phyloP scores from a whole-genome alignment of 2,329 filamentous ascomycete genomes.

The Dactylonectria estremocensis region DNA sequence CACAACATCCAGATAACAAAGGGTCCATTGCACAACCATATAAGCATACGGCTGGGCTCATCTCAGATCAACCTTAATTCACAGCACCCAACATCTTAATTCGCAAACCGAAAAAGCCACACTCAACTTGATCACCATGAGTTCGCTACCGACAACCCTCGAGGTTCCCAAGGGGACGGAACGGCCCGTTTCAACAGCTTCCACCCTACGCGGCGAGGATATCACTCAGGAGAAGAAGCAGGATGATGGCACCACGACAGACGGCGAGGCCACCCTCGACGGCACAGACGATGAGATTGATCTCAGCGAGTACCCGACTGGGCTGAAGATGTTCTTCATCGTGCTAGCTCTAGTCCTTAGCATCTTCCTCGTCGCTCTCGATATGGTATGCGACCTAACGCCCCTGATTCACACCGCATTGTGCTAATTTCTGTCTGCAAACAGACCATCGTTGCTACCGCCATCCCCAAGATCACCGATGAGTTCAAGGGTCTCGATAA shows the following conservation, averaged over 20 bases:
- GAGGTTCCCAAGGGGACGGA: constrained; percentile 42
- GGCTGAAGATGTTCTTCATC: constrained; percentile 59
- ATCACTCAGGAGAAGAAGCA: constrained; percentile 44
- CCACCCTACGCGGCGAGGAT: constrained; percentile 51
- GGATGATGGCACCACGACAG: constrained; percentile 40
- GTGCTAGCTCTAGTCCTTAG: constrained; percentile 63
- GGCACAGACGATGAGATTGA: constrained; percentile 35
- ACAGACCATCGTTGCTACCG: constrained; percentile 70
- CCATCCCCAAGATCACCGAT: constrained; percentile 70
- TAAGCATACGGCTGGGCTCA: constrained; percentile 1
- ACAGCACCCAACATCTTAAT: neutral
- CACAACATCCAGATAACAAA: constrained; percentile 26
- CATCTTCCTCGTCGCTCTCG: constrained; percentile 66
- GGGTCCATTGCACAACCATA: constrained; percentile 3
- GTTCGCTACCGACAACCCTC: constrained; percentile 35
- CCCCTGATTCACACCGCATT: neutral
- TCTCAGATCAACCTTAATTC: constrained; percentile 36
- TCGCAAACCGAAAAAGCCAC: constrained; percentile 3
- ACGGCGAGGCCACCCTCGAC: constrained; percentile 40
- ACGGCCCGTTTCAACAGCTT: constrained; percentile 48
- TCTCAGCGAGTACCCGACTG: constrained; percentile 57
- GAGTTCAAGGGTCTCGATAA: constrained; percentile 67
- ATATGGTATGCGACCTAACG: constrained; percentile 55
- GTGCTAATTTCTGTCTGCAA: constrained; percentile 20
- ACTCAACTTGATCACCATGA: constrained; percentile 30